Base-by-base conservation (phyloP, 2,329 filamentous ascomycete species). In the Fusarium kyushuense region DNA sequence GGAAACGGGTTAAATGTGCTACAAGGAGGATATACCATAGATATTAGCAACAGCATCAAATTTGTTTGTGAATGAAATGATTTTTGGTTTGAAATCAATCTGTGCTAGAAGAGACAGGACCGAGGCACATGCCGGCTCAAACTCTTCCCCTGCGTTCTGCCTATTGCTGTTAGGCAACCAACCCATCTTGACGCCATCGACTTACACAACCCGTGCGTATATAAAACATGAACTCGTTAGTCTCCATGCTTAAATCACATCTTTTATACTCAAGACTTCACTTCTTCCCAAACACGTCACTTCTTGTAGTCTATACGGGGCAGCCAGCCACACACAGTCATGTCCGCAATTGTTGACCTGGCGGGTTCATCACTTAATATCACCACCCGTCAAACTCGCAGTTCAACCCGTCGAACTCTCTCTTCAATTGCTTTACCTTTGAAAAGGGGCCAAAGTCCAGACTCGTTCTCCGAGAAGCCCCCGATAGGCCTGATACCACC, bases 11-110 rank as follows among this genome's bases (percentile, higher is more conserved):
- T 47, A 53, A 35, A 41, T 63, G 45, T 42, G 48, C 27, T 54
- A 51, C 40, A 56, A 25, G 65, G 53, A 54, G 72, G 72, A 72
- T 74, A 74, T 74, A 74, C 72, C 72, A 74, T 56, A 54, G 52
- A 69, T 40, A 35, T 48, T 62, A 14, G 65, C 38, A 59, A 42
- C 32, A 47, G 36, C 51, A 56, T 56, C 19, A 40, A 49, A 16
- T 47, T 59, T 36, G n/a, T 9, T 41, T 42, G 56, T 48, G 55
- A 63, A 60, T 38, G 29, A 57, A 59, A 45, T 33, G 46, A 47
- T 17, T 53, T 48, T 36, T 25, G 30, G 19, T 25, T 19, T 29
- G 38, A 19, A 45, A 12, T 56, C 16, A n/a, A 47, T 48, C 1
- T 10, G 8, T 38, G 6, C 43, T 17, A 13, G 16, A 23, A 23